phyloP scores from a whole-genome alignment of 140 eudicot species.

The Flaveria floridana region DNA sequence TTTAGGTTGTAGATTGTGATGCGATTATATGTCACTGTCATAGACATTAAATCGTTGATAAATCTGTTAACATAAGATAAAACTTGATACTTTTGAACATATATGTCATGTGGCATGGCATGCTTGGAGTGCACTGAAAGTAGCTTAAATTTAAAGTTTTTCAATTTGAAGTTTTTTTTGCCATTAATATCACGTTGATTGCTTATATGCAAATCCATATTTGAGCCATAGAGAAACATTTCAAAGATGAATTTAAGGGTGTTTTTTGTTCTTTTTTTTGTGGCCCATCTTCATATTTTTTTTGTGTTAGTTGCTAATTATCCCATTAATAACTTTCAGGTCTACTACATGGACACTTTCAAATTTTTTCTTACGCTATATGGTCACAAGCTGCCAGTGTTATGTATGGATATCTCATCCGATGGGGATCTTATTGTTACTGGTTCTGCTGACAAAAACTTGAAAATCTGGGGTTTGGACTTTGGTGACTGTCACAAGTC shows the following conservation, averaged over 20 bases:
- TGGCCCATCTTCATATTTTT: neutral
- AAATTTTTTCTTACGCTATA: conserved; percentile 73
- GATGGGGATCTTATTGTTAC: conserved; percentile 91
- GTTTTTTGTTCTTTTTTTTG: neutral
- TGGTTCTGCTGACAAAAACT: conserved; percentile 91
- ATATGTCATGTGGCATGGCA: neutral
- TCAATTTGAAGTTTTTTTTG: neutral
- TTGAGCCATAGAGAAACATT: neutral
- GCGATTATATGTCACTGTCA: neutral
- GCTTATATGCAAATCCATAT: conserved; percentile 4
- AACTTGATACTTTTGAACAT: neutral
- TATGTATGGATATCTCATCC: conserved; percentile 92
- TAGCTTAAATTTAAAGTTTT: neutral
- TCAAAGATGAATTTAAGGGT: conserved; percentile 3
- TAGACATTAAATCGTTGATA: neutral
- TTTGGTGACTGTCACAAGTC: conserved; percentile 97
- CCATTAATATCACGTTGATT: neutral
- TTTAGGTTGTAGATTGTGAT: conserved; percentile 10
- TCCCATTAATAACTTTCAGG: conserved; percentile 46
- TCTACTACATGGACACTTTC: conserved; percentile 73
- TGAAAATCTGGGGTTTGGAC: conserved; percentile 96
- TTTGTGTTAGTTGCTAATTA: conserved; percentile 22
- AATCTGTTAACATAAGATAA: neutral
- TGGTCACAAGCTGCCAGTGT: conserved; percentile 91
- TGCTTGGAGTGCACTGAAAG: conserved; percentile 5